Evolutionary conservation across 805 yeast genomes (phyloP), one percentile per base, ranked within the genome.

Genomic region (Wickerhamiella slavikovae): DNA sequence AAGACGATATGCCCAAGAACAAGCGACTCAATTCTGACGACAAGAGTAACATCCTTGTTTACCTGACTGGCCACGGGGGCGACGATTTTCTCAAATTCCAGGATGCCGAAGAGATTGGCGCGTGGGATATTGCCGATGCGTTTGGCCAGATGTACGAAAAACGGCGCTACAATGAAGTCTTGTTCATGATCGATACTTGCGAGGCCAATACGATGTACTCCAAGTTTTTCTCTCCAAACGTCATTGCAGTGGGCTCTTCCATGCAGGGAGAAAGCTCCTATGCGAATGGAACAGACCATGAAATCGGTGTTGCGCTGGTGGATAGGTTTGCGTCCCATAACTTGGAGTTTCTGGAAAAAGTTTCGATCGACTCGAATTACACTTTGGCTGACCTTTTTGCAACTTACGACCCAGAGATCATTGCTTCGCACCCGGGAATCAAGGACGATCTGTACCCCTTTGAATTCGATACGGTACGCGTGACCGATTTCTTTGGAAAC

Each of bases 161-260:
- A 66, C 76, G 77, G 41, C 63, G 98, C 32, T 89, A 89, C 57
- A 82, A 83, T 42, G 96, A 89, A 57, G 77, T 89, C 20, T 70
- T 89, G 47, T 89, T 89, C 54, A 89, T 89, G 96, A 76, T 89
- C 38, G 99, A 89, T 51, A 89, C 99, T 0, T 89, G 99, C 48
- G 98, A 89, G 58, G 98, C 98, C 16, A 89, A 85, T 53, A 80
- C 98, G 11, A 85, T 89, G 98, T 89, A 76, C 54, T 73, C 91
- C 33, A 68, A 75, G 45, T 71, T 85, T 46, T 82, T 80, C 48
- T 75, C 93, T 7, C 96, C 98, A 20, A 82, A 89, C 48, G 68
- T 89, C 27, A 53, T 89, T 30, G 79, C 94, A 1, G 91, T 85
- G 21, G 99, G 98, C 1, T 80, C 94, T 1, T 76, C 92, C 7